A percentile compares a stretch with the other conserved stretches of the same genome.
phyloP scores from a whole-genome alignment of 371 early-diverging fungal genomes.

The Lichtheimia hyalospora region DNA sequence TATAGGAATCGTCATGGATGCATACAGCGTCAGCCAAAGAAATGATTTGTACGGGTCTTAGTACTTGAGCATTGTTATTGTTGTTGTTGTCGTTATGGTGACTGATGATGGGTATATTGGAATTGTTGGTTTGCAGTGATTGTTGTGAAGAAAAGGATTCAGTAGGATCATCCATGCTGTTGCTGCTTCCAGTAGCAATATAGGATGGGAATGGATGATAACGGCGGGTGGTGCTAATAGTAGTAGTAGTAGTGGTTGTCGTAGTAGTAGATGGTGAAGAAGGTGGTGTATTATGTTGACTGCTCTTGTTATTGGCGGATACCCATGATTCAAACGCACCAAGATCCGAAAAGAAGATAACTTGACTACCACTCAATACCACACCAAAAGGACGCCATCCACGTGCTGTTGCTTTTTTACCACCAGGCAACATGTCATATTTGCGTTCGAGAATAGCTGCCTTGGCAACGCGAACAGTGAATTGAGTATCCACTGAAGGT shows the following conservation, averaged over 20 bases:
- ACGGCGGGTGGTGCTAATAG: neutral
- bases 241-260: neutral
- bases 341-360: slow-evolving; percentile 70
- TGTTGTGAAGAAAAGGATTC: slow-evolving; percentile 3
- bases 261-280: slow-evolving; percentile 15
- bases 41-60: slow-evolving; percentile 55
- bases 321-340: slow-evolving; percentile 45
- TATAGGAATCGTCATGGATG: slow-evolving; percentile 70
- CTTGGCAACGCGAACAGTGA: slow-evolving; percentile 67
- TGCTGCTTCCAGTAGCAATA: no score
- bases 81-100: neutral
- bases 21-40: slow-evolving; percentile 70
- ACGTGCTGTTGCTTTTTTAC: slow-evolving; percentile 68
- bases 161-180: neutral
- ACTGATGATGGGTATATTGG: neutral
- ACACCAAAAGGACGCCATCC: slow-evolving; percentile 78
- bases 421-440: slow-evolving; percentile 65
- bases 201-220: neutral
- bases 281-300: slow-evolving; percentile 2
- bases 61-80: slow-evolving; percentile 1
- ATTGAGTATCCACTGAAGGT: slow-evolving; percentile 19
- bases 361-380: slow-evolving; percentile 75
- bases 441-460: slow-evolving; percentile 72
- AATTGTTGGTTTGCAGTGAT: neutral
- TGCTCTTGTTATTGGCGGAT: slow-evolving; percentile 19